Evolutionary conservation across 352 stramenopile genomes (phyloP), one percentile per base, ranked within the genome.

Genomic region (Phytophthora pluvialis): DNA sequence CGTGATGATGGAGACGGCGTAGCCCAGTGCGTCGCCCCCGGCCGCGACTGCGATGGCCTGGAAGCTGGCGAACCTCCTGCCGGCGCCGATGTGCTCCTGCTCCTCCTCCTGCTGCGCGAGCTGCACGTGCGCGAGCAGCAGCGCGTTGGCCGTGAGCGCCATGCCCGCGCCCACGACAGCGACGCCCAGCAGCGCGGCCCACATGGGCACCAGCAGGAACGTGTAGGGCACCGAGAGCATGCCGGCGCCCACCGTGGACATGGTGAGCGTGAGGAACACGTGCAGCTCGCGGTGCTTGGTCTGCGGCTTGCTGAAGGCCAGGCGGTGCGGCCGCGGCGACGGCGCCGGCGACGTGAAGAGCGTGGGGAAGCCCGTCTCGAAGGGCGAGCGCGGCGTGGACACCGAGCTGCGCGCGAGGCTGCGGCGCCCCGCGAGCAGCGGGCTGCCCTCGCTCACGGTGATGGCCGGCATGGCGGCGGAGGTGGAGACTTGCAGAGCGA

Each of bases 191-290:
- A 89, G 32, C 6, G 82, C 81, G 5, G 66, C 42, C 66, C 72
- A 80, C 13, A 72, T 71, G 0, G 82, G 71, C 31, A 84, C 64
- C 13, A 87, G 55, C 25, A 88, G 45, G 52, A 93, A 93, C 33
- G 81, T 89, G 69, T 88, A 93, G 13, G 85, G 82, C 46, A 93
- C 67, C 0, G 77, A 81, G 12, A 93, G 69, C 80, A 91, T 83
- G 16, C 85, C 85, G 13, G 80, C 82, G 38, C 85, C 85, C 25
- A 91, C 80, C 18, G 87, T 86, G 40, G 82, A 91, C 78, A 91
- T 89, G 64, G 90, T 83, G 60, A 93, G 75, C 52, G 79, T 90
- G 21, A 90, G 68, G 63, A 91, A 89, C n/a, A 92, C 83, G 67
- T 85, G 77, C 56, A 89, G 64, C 16, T 85, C 67, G 25, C 77